Evolutionary conservation across 2,329 filamentous ascomycete species (phyloP).

Genomic region (Alternaria sp.): DNA sequence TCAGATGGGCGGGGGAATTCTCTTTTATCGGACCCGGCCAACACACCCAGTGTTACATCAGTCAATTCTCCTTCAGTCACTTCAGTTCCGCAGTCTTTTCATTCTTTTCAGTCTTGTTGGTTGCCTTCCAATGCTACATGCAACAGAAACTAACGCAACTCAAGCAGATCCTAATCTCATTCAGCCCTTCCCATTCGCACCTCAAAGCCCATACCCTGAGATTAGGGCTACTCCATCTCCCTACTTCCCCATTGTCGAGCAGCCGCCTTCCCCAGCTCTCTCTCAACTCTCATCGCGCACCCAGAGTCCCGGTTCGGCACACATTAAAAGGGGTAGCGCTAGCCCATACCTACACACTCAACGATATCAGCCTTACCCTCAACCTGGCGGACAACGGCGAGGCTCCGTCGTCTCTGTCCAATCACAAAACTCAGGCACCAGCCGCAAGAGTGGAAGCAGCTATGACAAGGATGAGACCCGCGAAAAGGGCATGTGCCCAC

Average conservation of each 20-base stretch:
- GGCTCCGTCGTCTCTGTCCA: slow-evolving; percentile 74
- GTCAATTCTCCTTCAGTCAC: slow-evolving; percentile 3
- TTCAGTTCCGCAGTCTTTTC: slow-evolving; percentile 9
- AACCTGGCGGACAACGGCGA: slow-evolving; percentile 59
- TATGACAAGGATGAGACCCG: slow-evolving; percentile 57
- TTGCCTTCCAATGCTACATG: slow-evolving; percentile 30
- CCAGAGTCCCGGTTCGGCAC: slow-evolving; percentile 49
- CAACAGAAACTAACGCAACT: slow-evolving; percentile 17
- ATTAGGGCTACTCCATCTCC: slow-evolving; percentile 50
- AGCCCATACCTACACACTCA: slow-evolving; percentile 71
- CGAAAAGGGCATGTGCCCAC: slow-evolving; percentile 76
- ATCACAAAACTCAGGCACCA: slow-evolving; percentile 67
- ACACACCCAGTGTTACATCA: slow-evolving; percentile 18
- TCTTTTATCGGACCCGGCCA: slow-evolving; percentile 37
- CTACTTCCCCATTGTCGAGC: slow-evolving; percentile 51
- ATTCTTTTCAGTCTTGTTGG: slow-evolving; percentile 47
- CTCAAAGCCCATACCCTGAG: slow-evolving; percentile 52
- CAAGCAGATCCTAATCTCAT: slow-evolving; percentile 64
- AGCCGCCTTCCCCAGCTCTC: slow-evolving; percentile 68
- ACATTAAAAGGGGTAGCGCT: slow-evolving; percentile 60
- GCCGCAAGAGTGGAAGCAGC: slow-evolving; percentile 55
- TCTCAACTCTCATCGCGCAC: slow-evolving; percentile 59
- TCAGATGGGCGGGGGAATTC: slow-evolving; percentile 30
- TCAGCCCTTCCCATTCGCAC: slow-evolving; percentile 55
- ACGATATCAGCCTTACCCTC: slow-evolving; percentile 61